Evolutionary conservation across 2,329 filamentous ascomycete genomes (phyloP), one percentile per base, ranked within the genome.

Genomic region (Trichoderma atrobrunneum): DNA sequence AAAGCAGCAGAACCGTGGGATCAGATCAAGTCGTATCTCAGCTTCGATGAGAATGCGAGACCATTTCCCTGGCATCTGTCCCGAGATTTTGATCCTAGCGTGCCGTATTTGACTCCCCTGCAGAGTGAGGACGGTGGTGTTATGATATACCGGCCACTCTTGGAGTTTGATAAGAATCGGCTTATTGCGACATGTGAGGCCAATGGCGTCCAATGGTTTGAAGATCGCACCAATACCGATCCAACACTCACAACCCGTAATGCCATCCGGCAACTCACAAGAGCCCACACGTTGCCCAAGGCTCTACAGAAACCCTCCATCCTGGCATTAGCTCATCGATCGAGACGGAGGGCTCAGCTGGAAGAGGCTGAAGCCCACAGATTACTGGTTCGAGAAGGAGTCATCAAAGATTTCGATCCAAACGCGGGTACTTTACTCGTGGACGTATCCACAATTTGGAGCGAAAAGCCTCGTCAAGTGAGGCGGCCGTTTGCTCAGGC

Each of bases 191-290:
- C 93, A 0, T 98, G 95, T 78, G 80, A 90, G 73, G 84, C 87
- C n/a, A 87, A 90, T 74, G 81, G 85, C 0, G 82, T 97, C 11
- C 82, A 84, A 0, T 98, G 93, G 92, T 93, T 94, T 74, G 93
- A 96, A 79, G 96, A 99, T 79, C 83, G 85, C 56, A 98, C 95
- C 2, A 99, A 99, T 78, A 81, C 85, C 18, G 92, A 98, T 77
- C 87, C 85, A 10, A 94, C 91, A 0, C 82, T 97, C 72, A 97
- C 96, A 0, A 82, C 87, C 59, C 89, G 96, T 48, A 99, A 99
- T 77, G 90, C 95, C 0, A 85, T 98, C 48, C 89, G 95, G 36
- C 84, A 92, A 79, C 80, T 97, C 57, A 85, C 88, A 24, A 82
- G 84, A 30, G 81, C 86, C 5, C 82, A 90, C 72, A 78, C 80